Percentiles rank a stretch among this genome's conserved stretches.
These are phyloP conservation scores for Tricholoma flavovirens DNA, from an alignment of 768 basidiomycete species.

Conservation along the genomic window DNA sequence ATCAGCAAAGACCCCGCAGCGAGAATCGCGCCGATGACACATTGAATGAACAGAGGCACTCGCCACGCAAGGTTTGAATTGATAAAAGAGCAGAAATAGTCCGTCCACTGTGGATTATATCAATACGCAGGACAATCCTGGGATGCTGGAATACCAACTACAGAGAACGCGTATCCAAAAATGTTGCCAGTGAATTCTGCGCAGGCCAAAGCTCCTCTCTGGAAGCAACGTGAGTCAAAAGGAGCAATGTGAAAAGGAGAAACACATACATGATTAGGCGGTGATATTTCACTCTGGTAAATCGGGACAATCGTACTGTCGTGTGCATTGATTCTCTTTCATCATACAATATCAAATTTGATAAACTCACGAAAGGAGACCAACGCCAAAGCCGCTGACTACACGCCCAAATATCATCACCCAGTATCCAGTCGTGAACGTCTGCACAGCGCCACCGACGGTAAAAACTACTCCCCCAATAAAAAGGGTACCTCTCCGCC, in stretches of 20 bases:
- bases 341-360: background rate
- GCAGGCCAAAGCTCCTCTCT: constrained; percentile 84
- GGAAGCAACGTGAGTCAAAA: constrained; percentile 3
- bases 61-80: constrained; percentile 80
- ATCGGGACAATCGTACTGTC: constrained; percentile 79
- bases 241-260: background rate
- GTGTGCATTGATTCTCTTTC: background rate
- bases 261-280: constrained; percentile 66
- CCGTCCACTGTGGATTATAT: constrained; percentile 59
- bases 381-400: constrained; percentile 85
- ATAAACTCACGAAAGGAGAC: constrained; percentile 67
- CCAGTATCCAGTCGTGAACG: constrained; percentile 72
- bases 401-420: constrained; percentile 82
- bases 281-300: constrained; percentile 89
- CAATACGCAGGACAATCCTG: background rate
- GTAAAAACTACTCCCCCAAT: constrained; percentile 81
- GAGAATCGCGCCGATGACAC: constrained; percentile 72
- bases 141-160: constrained; percentile 44
- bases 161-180: constrained; percentile 76
- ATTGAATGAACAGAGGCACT: constrained; percentile 76
- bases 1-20: constrained; percentile 72
- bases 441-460: constrained; percentile 81
- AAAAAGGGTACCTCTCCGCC: constrained; percentile 80
- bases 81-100: constrained; percentile 85
- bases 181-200: constrained; percentile 91